phyloP scores from a whole-genome alignment of 306 rosid genomes.

The Lotus japonicus region DNA sequence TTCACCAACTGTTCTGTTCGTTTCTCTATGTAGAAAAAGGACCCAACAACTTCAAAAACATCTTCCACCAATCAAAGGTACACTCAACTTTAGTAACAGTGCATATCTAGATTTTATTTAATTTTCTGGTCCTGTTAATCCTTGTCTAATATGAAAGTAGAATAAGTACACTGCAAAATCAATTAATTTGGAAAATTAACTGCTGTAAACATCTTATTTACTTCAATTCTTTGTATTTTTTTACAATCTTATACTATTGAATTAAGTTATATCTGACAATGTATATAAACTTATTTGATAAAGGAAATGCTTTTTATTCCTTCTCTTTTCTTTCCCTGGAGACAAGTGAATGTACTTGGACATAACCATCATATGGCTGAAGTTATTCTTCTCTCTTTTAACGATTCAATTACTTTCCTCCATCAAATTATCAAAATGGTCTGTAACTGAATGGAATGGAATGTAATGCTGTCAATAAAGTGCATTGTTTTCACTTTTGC shows the following conservation, averaged over 20 bases:
- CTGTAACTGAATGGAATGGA: conserved; percentile 17
- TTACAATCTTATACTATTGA: neutral
- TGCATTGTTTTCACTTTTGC: conserved; percentile 1
- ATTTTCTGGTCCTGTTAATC: neutral
- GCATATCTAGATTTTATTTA: neutral
- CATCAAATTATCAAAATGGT: conserved; percentile 4
- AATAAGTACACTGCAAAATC: neutral
- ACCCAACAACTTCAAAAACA: conserved; percentile 36
- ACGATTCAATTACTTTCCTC: neutral
- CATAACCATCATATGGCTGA: neutral
- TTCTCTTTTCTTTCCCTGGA: neutral
- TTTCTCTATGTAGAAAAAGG: conserved; percentile 60
- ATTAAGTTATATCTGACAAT: neutral
- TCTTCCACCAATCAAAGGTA: conserved; percentile 54
- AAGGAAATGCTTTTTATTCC: neutral
- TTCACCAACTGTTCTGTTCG: conserved; percentile 5
- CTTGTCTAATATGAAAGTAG: neutral
- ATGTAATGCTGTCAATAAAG: neutral
- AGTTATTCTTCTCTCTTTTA: neutral
- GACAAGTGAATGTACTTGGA: neutral
- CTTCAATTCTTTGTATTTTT: neutral
- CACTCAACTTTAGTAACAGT: conserved; percentile 5
- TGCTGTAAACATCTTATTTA: neutral
- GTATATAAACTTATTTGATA: conserved; percentile 11
- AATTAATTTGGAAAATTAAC: neutral